These are phyloP conservation scores for Avena insularis DNA, from an alignment of 176 grass and related monocot species.

Conservation along the genomic window DNA sequence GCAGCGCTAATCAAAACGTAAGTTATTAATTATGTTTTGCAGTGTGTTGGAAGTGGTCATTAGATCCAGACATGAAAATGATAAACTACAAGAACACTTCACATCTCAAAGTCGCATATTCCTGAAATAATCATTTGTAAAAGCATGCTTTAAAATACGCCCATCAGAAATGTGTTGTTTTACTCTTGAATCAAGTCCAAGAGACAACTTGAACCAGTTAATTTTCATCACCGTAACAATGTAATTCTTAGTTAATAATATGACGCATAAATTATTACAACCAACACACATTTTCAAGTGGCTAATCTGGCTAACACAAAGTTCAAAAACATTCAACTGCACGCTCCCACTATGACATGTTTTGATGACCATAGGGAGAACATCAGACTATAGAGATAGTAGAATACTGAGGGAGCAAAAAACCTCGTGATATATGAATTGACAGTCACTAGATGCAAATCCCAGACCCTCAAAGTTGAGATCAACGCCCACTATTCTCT, in stretches of 20 bases:
- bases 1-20: neutral
- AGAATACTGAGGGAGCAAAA: constrained; percentile 16
- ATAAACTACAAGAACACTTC: constrained; percentile 1
- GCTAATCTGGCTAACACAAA: constrained; percentile 1
- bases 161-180: neutral
- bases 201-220: neutral
- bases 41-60: neutral
- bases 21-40: neutral
- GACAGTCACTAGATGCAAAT: constrained; percentile 53
- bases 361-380: neutral
- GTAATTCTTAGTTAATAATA: neutral
- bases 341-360: constrained; percentile 6
- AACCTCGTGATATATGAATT: constrained; percentile 87
- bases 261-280: neutral
- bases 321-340: neutral
- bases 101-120: constrained; percentile 26
- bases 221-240: constrained; percentile 8
- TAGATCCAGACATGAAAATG: constrained; percentile 1
- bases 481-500: constrained; percentile 69
- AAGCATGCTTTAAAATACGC: neutral
- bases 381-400: constrained; percentile 16
- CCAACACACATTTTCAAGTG: constrained; percentile 13
- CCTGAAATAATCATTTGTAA: constrained; percentile 4
- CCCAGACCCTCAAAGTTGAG: constrained; percentile 54
- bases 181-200: neutral